Percentiles rank a stretch among this genome's conserved stretches.
These are phyloP conservation scores for Boletus sp. DNA, from an alignment of 768 basidiomycete genomes.

Conservation along the genomic window DNA sequence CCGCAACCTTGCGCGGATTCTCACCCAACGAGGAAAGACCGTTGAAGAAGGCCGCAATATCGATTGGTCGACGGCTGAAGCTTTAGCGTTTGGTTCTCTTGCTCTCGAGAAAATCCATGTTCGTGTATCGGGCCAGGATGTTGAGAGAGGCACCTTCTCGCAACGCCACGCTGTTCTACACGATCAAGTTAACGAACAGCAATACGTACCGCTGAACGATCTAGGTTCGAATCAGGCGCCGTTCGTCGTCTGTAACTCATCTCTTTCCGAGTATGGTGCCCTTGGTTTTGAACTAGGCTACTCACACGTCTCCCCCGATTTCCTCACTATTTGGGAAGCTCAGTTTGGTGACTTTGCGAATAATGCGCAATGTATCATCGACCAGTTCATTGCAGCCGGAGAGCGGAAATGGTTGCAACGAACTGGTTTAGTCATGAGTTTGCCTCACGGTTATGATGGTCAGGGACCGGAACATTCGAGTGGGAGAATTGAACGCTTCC, in stretches of 20 bases:
- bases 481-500: conserved; percentile 91
- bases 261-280: conserved; percentile 89
- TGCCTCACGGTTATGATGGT: conserved; percentile 97
- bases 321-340: conserved; percentile 96
- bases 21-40: conserved; percentile 80
- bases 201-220: conserved; percentile 87
- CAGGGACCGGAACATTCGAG: conserved; percentile 99
- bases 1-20: conserved; percentile 91
- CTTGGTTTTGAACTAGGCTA: conserved; percentile 99
- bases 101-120: conserved; percentile 93
- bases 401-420: conserved; percentile 98
- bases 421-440: conserved; percentile 79
- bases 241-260: conserved; percentile 96
- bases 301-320: conserved; percentile 92
- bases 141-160: conserved; percentile 98
- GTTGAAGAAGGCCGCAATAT: conserved; percentile 89
- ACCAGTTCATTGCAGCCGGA: conserved; percentile 97
- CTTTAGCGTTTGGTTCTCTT: conserved; percentile 91
- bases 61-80: conserved; percentile 98
- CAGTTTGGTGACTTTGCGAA: conserved; percentile 99
- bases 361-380: conserved; percentile 96
- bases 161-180: conserved; percentile 97
- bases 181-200: conserved; percentile 89
- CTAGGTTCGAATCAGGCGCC: conserved; percentile 84
- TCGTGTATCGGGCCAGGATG: conserved; percentile 95